These are phyloP conservation scores for Hymenoscyphus salicellus DNA, from an alignment of 2,329 filamentous ascomycete genomes.

Conservation along the genomic window DNA sequence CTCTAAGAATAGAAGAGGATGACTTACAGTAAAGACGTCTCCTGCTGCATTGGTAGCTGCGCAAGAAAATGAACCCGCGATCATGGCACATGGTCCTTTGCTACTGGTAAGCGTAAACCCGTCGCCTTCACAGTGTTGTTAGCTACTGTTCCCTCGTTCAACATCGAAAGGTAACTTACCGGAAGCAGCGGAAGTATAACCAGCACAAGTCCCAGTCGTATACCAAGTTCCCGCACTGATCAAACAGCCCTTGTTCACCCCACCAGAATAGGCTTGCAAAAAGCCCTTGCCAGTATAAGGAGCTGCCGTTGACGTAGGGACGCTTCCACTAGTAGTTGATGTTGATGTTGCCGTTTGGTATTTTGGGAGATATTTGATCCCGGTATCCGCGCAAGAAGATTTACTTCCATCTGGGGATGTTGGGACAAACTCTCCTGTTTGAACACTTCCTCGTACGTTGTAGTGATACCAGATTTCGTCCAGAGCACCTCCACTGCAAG, in stretches of 20 bases:
- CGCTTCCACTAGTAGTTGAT: neutral
- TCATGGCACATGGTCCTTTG: constrained; percentile 58
- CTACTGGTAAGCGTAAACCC: constrained; percentile 51
- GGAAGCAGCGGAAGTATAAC: constrained; percentile 54
- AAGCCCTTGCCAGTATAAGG: constrained; percentile 53
- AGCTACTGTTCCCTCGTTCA: constrained; percentile 2
- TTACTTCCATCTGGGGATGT: constrained; percentile 12
- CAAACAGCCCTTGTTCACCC: constrained; percentile 56
- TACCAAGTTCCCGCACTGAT: constrained; percentile 68
- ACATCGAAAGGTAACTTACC: constrained; percentile 41
- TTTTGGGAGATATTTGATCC: constrained; percentile 5
- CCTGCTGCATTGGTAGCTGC: constrained; percentile 43
- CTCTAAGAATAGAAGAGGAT: neutral
- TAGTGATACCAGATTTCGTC: constrained; percentile 49
- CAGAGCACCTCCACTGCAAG: constrained; percentile 43
- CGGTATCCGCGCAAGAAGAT: constrained; percentile 8
- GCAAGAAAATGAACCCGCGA: constrained; percentile 52
- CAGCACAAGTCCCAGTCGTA: constrained; percentile 63
- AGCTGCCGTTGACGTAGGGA: constrained; percentile 33
- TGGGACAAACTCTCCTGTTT: constrained; percentile 14
- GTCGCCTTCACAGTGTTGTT: constrained; percentile 18
- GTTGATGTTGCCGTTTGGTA: neutral
- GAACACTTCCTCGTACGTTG: constrained; percentile 13
- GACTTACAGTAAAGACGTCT: constrained; percentile 36
- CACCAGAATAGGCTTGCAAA: constrained; percentile 52